Conservation (phyloP, 306 rosid genomes). For the Quercus robur region DNA sequence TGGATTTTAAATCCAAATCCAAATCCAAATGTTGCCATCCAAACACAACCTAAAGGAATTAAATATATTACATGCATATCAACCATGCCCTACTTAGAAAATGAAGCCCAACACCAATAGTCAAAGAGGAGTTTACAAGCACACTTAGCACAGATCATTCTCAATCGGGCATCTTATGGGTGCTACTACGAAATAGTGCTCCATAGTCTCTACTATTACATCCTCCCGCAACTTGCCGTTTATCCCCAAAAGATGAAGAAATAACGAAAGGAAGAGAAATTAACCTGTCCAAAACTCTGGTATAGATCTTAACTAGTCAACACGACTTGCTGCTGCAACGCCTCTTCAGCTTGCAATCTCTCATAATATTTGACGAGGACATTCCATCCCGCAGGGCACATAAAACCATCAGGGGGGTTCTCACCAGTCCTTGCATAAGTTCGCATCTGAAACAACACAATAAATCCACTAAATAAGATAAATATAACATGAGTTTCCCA, state of each 20-base stretch:
- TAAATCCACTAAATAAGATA: neutral
- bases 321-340: conserved; percentile 54
- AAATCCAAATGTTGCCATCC: too few relatives aligned
- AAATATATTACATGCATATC: conserved; percentile 5
- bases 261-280: neutral
- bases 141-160: neutral
- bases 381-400: conserved; percentile 97
- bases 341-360: conserved; percentile 75
- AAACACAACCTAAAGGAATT: neutral
- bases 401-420: conserved; percentile 91
- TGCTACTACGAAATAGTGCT: neutral
- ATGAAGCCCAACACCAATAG: neutral
- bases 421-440: conserved; percentile 81
- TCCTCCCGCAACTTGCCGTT: neutral
- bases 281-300: conserved; percentile 14
- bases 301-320: conserved; percentile 43
- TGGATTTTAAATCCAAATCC: too few relatives aligned
- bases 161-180: neutral
- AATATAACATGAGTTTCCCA: neutral
- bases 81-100: neutral
- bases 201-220: neutral
- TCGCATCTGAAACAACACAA: conserved; percentile 63
- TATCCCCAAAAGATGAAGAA: neutral
- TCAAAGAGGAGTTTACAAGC: neutral
- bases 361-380: conserved; percentile 80